Base-by-base conservation (phyloP, 1,284 basidiomycete genomes). In the Hemileia vastatrix region DNA sequence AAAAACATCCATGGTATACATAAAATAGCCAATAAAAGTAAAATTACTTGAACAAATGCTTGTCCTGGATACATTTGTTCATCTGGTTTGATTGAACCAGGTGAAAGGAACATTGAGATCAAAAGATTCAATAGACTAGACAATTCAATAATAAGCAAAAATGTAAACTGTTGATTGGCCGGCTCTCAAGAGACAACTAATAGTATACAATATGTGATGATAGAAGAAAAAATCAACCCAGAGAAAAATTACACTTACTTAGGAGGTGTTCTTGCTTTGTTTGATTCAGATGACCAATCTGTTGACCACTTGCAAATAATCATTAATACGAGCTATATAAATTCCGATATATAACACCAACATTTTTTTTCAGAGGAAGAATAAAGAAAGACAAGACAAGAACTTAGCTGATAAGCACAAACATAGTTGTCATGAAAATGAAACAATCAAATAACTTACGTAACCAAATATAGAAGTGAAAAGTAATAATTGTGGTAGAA, bases 271-370 rank as follows among this genome's bases (percentile, higher is more conserved):
- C 82, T 84, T 44, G 73, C 75, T n/a, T n/a, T n/a, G 6, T 83
- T 74, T 9, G 85, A 82, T 64, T 81, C 81, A 13, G 83, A 81
- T n/a, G n/a, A n/a, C 94, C 95, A 98, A 78, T 98, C 89, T 63
- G 91, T 81, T 44, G 84, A 83, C 94, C 94, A 98, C 77, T 98
- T 98, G 85, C 93, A 94, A 68, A n/a, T n/a, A n/a, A n/a, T n/a
- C n/a, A n/a, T n/a, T n/a, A n/a, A n/a, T n/a, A 36, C 21, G 15
- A 23, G 2, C 21, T 47, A 33, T 6, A 33, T 5, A 43, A 43
- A 11, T 45, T 31, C 19, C n/a, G 21, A 27, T 15, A 13, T 24
- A 21, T 6, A 3, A 3, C 6, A 32, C 24, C 5, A 6, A 11
- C 6, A 23, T n/a, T 13, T 6, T 18, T 27, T 44, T 18, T 31